Conservation (phyloP, 2,329 filamentous ascomycete species). For the Colletotrichum magnum region DNA sequence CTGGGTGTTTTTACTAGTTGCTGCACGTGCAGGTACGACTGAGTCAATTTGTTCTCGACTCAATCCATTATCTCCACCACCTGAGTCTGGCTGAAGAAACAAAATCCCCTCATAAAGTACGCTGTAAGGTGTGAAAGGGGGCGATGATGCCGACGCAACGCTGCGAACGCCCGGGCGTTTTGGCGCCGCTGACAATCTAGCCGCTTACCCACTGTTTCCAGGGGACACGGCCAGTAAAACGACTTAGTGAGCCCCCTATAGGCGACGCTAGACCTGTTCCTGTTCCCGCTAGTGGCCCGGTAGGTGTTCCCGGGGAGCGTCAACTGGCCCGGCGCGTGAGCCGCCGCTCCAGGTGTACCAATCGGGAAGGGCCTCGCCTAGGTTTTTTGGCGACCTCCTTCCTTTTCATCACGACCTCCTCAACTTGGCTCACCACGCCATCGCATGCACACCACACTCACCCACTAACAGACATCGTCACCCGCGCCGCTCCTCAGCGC, state of each 20-base stretch:
- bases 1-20: too few relatives aligned
- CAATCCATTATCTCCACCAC: too few relatives aligned
- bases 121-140: too few relatives aligned
- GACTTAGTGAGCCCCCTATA: conserved; percentile 1
- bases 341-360: neutral
- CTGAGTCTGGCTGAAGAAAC: conserved; percentile 9
- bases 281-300: conserved; percentile 16
- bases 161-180: too few relatives aligned
- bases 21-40: too few relatives aligned
- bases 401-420: conserved; percentile 4
- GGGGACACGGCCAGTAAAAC: conserved; percentile 17
- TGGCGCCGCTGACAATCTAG: conserved; percentile 30
- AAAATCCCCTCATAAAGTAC: neutral
- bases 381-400: conserved; percentile 7
- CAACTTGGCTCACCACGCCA: conserved; percentile 8
- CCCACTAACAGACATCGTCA: conserved; percentile 16
- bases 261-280: conserved; percentile 32
- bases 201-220: conserved; percentile 3
- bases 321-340: conserved; percentile 15
- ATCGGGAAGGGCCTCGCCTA: conserved; percentile 10
- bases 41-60: too few relatives aligned
- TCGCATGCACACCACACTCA: conserved; percentile 18
- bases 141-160: neutral
- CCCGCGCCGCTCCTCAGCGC: conserved; percentile 12
- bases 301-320: neutral